A percentile compares a stretch with the other conserved stretches of the same genome.
phyloP scores from a whole-genome alignment of 2,329 filamentous ascomycete species.

The Aspergillus glaucus region DNA sequence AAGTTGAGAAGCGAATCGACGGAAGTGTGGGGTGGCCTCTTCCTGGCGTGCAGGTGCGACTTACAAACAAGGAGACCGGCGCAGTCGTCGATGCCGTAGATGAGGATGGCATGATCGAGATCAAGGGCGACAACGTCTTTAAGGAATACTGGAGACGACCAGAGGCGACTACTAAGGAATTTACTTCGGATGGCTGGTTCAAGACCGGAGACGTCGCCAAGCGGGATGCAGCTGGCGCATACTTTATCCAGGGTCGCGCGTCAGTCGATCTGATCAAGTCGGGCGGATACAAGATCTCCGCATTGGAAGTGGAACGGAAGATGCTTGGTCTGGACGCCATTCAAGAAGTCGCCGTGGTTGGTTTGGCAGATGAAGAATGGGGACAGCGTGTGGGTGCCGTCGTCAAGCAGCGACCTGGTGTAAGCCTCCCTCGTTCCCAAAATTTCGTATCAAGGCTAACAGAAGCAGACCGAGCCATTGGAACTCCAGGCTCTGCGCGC shows the following conservation, averaged over 20 bases:
- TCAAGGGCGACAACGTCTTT: slow-evolving; percentile 39
- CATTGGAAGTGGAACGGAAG: slow-evolving; percentile 50
- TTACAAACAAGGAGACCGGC: slow-evolving; percentile 38
- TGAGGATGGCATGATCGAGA: slow-evolving; percentile 39
- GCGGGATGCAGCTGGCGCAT: slow-evolving; percentile 35
- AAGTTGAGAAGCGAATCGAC: slow-evolving; percentile 35
- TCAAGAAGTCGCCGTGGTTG: slow-evolving; percentile 49
- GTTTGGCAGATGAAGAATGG: slow-evolving; percentile 49
- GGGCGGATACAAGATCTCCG: slow-evolving; percentile 51
- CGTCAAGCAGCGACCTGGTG: slow-evolving; percentile 36
- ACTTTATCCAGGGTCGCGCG: slow-evolving; percentile 49
- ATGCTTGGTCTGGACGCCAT: slow-evolving; percentile 45
- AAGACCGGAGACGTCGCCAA: slow-evolving; percentile 43
- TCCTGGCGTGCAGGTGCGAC: slow-evolving; percentile 42
- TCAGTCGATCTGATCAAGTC: slow-evolving; percentile 52
- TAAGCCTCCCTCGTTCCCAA: slow-evolving; percentile 13
- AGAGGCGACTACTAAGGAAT: slow-evolving; percentile 41
- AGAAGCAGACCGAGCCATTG: slow-evolving; percentile 18
- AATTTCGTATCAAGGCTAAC: slow-evolving; percentile 3
- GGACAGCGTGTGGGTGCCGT: slow-evolving; percentile 51
- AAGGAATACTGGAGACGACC: slow-evolving; percentile 39
- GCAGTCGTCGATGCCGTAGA: slow-evolving; percentile 23
- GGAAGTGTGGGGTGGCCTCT: slow-evolving; percentile 46
- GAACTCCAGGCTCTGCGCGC: slow-evolving; percentile 27
- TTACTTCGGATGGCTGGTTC: slow-evolving; percentile 45